These are phyloP conservation scores for Sugiyamaella sp. DNA, from an alignment of 1,139 yeast species.

Conservation along the genomic window DNA sequence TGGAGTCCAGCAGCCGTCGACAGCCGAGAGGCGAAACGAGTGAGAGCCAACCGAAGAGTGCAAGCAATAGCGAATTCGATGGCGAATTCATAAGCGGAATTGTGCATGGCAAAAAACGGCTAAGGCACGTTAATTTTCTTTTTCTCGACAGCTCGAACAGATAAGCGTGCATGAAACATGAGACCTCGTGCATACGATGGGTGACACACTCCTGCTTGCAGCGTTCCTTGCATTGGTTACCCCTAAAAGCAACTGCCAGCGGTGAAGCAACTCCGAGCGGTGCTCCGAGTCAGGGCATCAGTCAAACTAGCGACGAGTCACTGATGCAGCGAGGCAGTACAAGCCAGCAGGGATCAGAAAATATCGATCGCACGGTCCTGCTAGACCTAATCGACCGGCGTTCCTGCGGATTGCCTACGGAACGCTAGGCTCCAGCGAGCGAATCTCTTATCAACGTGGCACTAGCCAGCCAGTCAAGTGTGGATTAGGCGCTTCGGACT, in stretches of 20 bases:
- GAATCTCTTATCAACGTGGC: background rate
- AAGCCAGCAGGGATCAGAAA: background rate
- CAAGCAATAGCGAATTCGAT: too few species aligned
- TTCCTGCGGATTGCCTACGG: background rate
- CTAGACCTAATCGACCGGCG: too few species aligned
- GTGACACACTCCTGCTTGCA: background rate
- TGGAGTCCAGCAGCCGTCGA: too few species aligned
- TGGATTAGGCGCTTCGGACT: background rate
- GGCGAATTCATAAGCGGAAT: background rate
- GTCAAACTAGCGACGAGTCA: background rate
- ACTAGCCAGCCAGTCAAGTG: too few species aligned
- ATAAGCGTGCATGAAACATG: conserved; percentile 7
- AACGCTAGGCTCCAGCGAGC: background rate
- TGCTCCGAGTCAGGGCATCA: background rate
- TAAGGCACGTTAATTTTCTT: conserved; percentile 4
- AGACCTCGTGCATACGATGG: background rate
- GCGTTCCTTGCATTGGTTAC: background rate
- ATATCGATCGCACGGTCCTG: background rate
- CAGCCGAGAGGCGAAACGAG: background rate
- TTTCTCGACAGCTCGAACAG: background rate
- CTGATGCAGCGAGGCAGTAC: background rate
- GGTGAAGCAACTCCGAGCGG: background rate
- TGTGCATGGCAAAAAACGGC: background rate
- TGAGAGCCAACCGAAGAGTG: too few species aligned
- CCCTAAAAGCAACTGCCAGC: background rate